These are phyloP conservation scores for Psilocybe mexicana DNA, from an alignment of 1,284 basidiomycete genomes.

Conservation along the genomic window DNA sequence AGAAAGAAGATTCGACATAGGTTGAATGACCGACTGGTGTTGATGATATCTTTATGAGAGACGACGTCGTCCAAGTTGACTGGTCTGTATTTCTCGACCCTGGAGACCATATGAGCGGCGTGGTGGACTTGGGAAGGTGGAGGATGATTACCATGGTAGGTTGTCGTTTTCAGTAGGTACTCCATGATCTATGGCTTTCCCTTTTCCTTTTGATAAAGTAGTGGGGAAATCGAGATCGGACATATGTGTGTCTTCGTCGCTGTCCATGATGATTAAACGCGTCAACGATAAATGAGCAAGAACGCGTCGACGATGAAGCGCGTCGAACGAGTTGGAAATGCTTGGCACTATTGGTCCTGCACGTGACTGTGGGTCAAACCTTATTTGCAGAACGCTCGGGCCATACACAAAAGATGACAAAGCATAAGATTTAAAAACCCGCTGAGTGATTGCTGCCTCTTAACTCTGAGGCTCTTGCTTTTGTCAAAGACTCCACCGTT, in stretches of 20 bases:
- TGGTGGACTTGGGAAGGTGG: conserved; percentile 2
- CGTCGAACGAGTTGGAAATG: background rate
- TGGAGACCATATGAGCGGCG: conserved; percentile 32
- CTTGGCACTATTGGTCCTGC: conserved; percentile 16
- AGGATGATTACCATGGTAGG: conserved; percentile 64
- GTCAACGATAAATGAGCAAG: conserved; percentile 1
- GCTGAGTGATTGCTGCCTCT: conserved; percentile 12
- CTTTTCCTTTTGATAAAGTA: conserved; percentile 62
- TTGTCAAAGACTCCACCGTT: conserved; percentile 88
- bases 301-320: conserved; percentile 1
- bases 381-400: conserved; percentile 35
- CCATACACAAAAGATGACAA: conserved; percentile 42
- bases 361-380: conserved; percentile 24
- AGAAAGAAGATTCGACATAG: background rate
- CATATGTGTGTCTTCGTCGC: conserved; percentile 56
- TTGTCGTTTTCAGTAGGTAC: conserved; percentile 55
- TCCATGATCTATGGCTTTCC: conserved; percentile 52
- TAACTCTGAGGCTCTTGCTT: conserved; percentile 52
- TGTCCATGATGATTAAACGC: conserved; percentile 44
- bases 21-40: conserved; percentile 67
- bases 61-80: conserved; percentile 89
- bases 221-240: conserved; percentile 46
- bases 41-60: conserved; percentile 91
- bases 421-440: conserved; percentile 26
- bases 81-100: conserved; percentile 97